A percentile compares a stretch with the other conserved stretches of the same genome.
Conservation (phyloP, 78 protist species). For the Polysphondylium violaceum region DNA sequence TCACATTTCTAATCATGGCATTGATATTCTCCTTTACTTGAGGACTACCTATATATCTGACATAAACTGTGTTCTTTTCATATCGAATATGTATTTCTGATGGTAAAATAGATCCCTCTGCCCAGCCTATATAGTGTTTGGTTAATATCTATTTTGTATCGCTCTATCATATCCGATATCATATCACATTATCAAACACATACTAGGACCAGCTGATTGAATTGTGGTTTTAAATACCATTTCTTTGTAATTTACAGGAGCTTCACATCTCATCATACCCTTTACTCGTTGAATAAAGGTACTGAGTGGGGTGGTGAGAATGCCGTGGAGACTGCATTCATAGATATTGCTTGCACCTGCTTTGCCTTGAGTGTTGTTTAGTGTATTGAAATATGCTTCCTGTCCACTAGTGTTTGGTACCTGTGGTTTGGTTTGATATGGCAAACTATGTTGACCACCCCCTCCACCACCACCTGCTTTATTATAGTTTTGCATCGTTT, state of each 20-base stretch:
- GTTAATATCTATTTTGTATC: background rate
- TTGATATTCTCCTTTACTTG: conserved; percentile 66
- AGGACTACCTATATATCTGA: conserved; percentile 65
- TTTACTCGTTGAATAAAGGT: conserved; percentile 61
- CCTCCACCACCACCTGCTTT: no score
- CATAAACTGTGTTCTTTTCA: conserved; percentile 17
- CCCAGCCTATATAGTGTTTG: no score
- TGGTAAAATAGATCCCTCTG: conserved; percentile 57
- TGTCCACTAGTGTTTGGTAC: no score
- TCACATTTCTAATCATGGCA: conserved; percentile 70
- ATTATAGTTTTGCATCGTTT: no score
- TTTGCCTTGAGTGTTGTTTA: background rate
- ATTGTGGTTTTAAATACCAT: conserved; percentile 49
- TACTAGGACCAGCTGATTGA: conserved; percentile 33
- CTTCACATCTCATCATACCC: conserved; percentile 77
- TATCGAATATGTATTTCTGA: conserved; percentile 70
- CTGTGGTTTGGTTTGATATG: no score
- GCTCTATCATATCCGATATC: background rate
- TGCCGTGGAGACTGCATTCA: conserved; percentile 75
- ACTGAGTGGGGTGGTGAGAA: conserved; percentile 46
- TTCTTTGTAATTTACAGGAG: conserved; percentile 32
- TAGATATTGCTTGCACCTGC: conserved; percentile 27
- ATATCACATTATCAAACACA: background rate
- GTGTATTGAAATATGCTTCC: no score
- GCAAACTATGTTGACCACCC: no score